phyloP scores from a whole-genome alignment of 768 basidiomycete genomes.

The Lactifluus subvellereus region DNA sequence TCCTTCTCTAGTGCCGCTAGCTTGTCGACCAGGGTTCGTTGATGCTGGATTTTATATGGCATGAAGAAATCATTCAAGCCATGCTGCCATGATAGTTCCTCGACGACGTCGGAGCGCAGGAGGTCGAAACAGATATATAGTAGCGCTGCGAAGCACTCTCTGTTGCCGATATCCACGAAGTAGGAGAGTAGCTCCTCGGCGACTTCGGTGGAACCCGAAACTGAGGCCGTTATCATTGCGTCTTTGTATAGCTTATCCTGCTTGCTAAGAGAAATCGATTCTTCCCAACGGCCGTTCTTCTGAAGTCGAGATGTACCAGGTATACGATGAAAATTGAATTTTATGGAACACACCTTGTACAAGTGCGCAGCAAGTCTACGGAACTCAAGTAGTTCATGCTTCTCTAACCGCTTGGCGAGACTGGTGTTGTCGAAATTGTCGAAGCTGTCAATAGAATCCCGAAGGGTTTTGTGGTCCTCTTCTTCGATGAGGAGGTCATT shows the following conservation, averaged over 20 bases:
- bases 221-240: conserved; percentile 86
- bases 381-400: conserved; percentile 92
- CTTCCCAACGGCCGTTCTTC: conserved; percentile 97
- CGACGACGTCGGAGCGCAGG: conserved; percentile 86
- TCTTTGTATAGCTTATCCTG: conserved; percentile 97
- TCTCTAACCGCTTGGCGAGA: conserved; percentile 81
- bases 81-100: conserved; percentile 95
- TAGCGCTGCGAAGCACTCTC: conserved; percentile 91
- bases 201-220: conserved; percentile 79
- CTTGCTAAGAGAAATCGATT: conserved; percentile 91
- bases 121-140: conserved; percentile 94
- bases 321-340: neutral
- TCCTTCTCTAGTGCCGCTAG: conserved; percentile 80
- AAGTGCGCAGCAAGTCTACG: conserved; percentile 89
- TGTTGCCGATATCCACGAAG: conserved; percentile 98
- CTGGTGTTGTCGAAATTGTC: conserved; percentile 94
- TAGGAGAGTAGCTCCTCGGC: conserved; percentile 93
- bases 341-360: conserved; percentile 64
- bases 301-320: conserved; percentile 29
- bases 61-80: conserved; percentile 96
- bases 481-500: conserved; percentile 98
- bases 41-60: conserved; percentile 90
- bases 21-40: conserved; percentile 73
- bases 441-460: conserved; percentile 96
- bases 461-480: conserved; percentile 96